Percentiles rank a stretch among this genome's conserved stretches.
phyloP scores from a whole-genome alignment of 1,284 basidiomycete genomes.

The Puccinia polysora region DNA sequence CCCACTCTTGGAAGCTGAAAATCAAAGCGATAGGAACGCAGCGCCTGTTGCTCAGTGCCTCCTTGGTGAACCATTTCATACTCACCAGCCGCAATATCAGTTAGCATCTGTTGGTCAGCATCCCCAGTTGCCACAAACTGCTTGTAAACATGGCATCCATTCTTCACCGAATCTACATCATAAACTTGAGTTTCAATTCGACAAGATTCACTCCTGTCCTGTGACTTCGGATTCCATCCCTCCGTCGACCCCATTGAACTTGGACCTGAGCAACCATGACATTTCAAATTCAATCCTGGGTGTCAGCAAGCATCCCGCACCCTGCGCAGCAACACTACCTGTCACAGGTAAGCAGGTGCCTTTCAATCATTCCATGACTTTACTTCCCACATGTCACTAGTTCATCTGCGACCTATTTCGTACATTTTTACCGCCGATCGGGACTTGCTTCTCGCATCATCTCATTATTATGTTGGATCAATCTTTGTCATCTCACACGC shows the following conservation, averaged over 20 bases:
- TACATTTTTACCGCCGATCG: too few species aligned
- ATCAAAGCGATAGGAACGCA: background rate
- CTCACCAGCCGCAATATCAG: background rate
- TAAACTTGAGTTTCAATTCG: conserved; percentile 18
- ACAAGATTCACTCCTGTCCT: conserved; percentile 1
- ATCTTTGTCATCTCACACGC: too few species aligned
- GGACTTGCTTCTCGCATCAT: too few species aligned
- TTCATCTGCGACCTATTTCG: too few species aligned
- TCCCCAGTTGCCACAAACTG: background rate
- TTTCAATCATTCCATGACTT: too few species aligned
- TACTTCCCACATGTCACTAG: too few species aligned
- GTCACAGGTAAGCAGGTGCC: conserved; percentile 21
- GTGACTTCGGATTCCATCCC: conserved; percentile 29
- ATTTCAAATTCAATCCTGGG: conserved; percentile 15
- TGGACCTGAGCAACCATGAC: conserved; percentile 17
- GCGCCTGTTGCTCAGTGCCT: conserved; percentile 5
- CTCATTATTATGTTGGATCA: too few species aligned
- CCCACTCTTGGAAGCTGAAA: conserved; percentile 6
- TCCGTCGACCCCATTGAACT: background rate
- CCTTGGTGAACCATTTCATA: background rate
- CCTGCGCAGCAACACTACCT: conserved; percentile 2
- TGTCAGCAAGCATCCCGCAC: conserved; percentile 6
- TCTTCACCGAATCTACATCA: background rate
- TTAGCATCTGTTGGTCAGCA: background rate
- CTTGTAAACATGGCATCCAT: conserved; percentile 6